These are phyloP conservation scores for Trypanosoma rangeli DNA, from an alignment of 208 protist species.

Conservation along the genomic window DNA sequence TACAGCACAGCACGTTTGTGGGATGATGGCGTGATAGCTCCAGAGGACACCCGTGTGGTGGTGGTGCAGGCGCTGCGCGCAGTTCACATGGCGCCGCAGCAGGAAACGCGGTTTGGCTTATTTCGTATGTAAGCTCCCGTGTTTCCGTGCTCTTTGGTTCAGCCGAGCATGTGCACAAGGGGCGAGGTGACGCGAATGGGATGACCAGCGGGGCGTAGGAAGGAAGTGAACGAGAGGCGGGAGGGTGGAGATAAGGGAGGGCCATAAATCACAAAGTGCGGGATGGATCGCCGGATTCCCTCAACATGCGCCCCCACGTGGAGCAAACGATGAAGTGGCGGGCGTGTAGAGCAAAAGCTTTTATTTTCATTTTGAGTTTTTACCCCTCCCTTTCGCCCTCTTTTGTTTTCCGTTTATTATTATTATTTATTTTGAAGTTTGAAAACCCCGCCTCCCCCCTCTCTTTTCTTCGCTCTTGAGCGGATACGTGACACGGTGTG, in stretches of 20 bases:
- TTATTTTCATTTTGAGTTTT: conserved; percentile 11
- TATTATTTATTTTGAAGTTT: not conserved
- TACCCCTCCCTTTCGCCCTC: not conserved
- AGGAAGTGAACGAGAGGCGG: not conserved
- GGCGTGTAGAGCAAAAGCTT: not conserved
- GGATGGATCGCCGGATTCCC: not conserved
- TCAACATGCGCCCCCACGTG: not conserved
- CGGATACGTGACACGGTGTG: no score
- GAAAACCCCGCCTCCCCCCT: no score
- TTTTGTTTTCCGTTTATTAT: not conserved
- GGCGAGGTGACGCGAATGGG: not conserved
- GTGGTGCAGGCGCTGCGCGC: conserved; percentile 87
- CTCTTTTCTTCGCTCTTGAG: no score
- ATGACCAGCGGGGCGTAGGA: not conserved
- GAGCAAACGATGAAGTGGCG: conserved; percentile 3
- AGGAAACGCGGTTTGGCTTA: conserved; percentile 84
- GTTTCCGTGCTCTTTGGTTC: not conserved
- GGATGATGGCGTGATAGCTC: conserved; percentile 97
- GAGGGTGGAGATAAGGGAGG: not conserved
- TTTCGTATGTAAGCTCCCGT: conserved; percentile 91
- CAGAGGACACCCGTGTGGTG: conserved; percentile 80
- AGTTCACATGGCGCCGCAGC: conserved; percentile 61
- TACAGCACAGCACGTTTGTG: conserved; percentile 94
- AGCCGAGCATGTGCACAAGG: not conserved
- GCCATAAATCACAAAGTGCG: not conserved